Conservation (phyloP, 768 basidiomycete species). For the Glaciozyma antarctica region DNA sequence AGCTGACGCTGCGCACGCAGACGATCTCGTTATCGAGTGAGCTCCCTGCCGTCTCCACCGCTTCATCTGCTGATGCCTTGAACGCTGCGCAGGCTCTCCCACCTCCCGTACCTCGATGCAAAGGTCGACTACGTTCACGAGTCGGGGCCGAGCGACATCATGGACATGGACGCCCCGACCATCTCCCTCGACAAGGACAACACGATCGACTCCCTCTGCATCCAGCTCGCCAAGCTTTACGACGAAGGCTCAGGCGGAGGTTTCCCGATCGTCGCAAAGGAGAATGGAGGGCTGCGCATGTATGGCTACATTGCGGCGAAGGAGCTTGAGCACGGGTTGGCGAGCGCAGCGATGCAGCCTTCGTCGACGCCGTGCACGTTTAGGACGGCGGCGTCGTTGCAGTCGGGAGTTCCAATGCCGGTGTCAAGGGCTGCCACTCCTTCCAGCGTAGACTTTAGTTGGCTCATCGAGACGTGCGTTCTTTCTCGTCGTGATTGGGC, state of each 20-base stretch:
- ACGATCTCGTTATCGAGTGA: constrained; percentile 80
- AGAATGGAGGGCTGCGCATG: constrained; percentile 51
- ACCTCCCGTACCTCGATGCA: constrained; percentile 83
- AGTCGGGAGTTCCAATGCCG: constrained; percentile 53
- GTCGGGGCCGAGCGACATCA: constrained; percentile 10
- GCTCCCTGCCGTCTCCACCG: constrained; percentile 19
- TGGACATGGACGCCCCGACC: constrained; percentile 48
- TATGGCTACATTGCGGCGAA: constrained; percentile 84
- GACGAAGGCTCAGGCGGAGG: constrained; percentile 52
- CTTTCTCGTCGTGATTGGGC: no score
- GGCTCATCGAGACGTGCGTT: constrained; percentile 48
- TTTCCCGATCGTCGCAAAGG: constrained; percentile 64
- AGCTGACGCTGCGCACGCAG: not conserved
- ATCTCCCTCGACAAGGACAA: constrained; percentile 65
- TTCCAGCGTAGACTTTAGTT: constrained; percentile 35
- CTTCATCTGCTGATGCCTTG: not conserved
- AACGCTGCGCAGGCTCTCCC: constrained; percentile 49
- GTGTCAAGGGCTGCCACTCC: constrained; percentile 15
- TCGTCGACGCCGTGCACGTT: not conserved
- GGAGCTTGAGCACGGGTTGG: constrained; percentile 84
- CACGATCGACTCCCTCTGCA: constrained; percentile 65
- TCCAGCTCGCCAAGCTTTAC: constrained; percentile 61
- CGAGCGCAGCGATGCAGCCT: constrained; percentile 22
- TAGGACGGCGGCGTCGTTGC: constrained; percentile 41
- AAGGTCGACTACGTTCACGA: constrained; percentile 62